phyloP scores from a whole-genome alignment of 495 filamentous ascomycete genomes.

The Penicillium lagena region DNA sequence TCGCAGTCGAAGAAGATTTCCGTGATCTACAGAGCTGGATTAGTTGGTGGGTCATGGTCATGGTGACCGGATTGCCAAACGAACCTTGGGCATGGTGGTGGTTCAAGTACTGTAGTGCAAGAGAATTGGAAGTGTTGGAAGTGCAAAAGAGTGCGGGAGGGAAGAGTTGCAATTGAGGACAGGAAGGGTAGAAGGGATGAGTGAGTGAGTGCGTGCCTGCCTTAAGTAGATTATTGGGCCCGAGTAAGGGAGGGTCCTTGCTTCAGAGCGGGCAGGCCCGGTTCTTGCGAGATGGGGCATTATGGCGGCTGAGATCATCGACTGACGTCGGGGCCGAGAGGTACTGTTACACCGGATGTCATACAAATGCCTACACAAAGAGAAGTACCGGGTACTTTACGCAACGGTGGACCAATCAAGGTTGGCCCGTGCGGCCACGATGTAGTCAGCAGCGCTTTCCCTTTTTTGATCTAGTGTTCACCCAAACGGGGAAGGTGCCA shows the following conservation, averaged over 20 bases:
- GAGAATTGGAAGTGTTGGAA: conserved; percentile 1
- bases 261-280: too few relatives aligned
- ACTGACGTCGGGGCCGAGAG: not conserved
- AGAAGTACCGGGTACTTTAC: conserved; percentile 2
- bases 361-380: not conserved
- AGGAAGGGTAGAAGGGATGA: not conserved
- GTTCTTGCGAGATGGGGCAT: too few relatives aligned
- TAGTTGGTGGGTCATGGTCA: conserved; percentile 7
- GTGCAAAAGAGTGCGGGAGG: not conserved
- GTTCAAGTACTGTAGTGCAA: not conserved
- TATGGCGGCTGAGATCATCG: too few relatives aligned
- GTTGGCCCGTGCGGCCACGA: too few relatives aligned
- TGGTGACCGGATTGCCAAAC: not conserved
- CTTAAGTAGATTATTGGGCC: too few relatives aligned
- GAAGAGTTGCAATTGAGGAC: not conserved
- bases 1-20: conserved; percentile 93
- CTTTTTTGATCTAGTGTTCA: not conserved
- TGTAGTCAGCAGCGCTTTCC: not conserved
- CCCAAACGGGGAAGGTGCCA: too few relatives aligned
- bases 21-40: conserved; percentile 51
- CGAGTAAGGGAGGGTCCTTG: too few relatives aligned
- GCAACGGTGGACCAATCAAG: not conserved
- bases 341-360: not conserved
- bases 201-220: too few relatives aligned
- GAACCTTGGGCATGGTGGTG: conserved; percentile 42